Evolutionary conservation across 768 basidiomycete species (phyloP), one percentile per base, ranked within the genome.

Genomic region (Suillus lakei): DNA sequence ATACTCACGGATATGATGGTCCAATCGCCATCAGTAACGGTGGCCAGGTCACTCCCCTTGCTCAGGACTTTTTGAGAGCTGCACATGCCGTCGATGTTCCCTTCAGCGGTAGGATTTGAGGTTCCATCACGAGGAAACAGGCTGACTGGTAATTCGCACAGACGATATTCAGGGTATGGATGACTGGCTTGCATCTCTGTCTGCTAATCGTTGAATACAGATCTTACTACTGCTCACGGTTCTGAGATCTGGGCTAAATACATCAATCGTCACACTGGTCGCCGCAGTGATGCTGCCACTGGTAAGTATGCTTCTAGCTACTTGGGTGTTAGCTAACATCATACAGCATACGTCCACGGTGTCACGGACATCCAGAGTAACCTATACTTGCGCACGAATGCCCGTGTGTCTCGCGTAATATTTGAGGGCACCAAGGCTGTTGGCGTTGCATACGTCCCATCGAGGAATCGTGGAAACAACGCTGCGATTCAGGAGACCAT

Each of bases 221-320:
- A 90, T 74, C 80, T 89, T 46, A 76, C 81, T 60, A 88, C 88
- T 28, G 73, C 84, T 34, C 86, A 90, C 68, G 88, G 80, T 28
- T 83, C 89, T 62, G 90, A 90, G 74, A 88, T 90, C 63, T 90
- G 89, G 89, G 89, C 89, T 59, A 91, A 91, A 73, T 91, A 90
- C 72, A 89, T 91, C 82, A 90, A 90, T 76, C 83, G 88, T 69
- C 85, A 89, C 71, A 91, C 88, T 41, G 90, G 90, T 65, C 80
- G 90, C 67, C 87, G 89, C 60, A 89, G 87, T 66, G 90, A 91
- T 68, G 89, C 89, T 56, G 88, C 89, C 3, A 88, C 88, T 53
- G 88, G 87, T 86, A 70, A 39, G 73, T 67, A 16, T 21, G 32
- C n/a, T 36, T 28, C 21, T 48, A 8, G 56, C 58, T 21, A n/a